Conservation (phyloP, 805 yeast species). For the Yamadazyma ubonensis region DNA sequence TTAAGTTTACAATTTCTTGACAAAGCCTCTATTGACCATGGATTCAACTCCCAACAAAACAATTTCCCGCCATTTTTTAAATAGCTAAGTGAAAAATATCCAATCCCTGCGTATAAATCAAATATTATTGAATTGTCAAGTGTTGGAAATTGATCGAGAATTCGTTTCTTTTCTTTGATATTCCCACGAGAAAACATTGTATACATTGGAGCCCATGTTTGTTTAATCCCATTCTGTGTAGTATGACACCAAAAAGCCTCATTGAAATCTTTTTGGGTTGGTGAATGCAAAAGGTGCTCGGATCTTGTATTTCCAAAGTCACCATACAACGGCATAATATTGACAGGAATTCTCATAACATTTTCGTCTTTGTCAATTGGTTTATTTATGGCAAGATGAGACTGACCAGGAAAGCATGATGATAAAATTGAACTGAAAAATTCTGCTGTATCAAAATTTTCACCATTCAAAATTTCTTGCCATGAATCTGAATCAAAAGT, state of each 20-base stretch:
- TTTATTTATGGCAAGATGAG: slow-evolving; percentile 70
- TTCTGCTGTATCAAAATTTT: slow-evolving; percentile 8
- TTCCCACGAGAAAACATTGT: slow-evolving; percentile 91
- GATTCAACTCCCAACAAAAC: slow-evolving; percentile 80
- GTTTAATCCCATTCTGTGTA: slow-evolving; percentile 71
- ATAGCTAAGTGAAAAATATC: slow-evolving; percentile 76
- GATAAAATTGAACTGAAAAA: slow-evolving; percentile 17
- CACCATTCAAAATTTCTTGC: slow-evolving; percentile 17
- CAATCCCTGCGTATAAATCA: slow-evolving; percentile 83
- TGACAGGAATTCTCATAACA: slow-evolving; percentile 61
- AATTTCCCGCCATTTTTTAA: slow-evolving; percentile 53
- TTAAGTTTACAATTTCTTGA: slow-evolving; percentile 52
- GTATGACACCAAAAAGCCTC: slow-evolving; percentile 70
- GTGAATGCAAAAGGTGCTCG: slow-evolving; percentile 28
- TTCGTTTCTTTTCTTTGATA: slow-evolving; percentile 73
- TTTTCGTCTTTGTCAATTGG: slow-evolving; percentile 64
- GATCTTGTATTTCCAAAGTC: slow-evolving; percentile 63
- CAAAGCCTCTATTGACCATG: slow-evolving; percentile 80
- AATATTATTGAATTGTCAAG: slow-evolving; percentile 47
- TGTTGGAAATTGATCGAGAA: slow-evolving; percentile 43
- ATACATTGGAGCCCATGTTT: slow-evolving; percentile 79
- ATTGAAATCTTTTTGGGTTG: slow-evolving; percentile 44
- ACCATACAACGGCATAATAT: slow-evolving; percentile 60
- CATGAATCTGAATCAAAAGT: slow-evolving; percentile 45
- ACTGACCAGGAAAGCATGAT: slow-evolving; percentile 22